Percentiles rank a stretch among this genome's conserved stretches.
These are phyloP conservation scores for Thuja plicata DNA, from an alignment of 83 land plant genomes.

Conservation along the genomic window DNA sequence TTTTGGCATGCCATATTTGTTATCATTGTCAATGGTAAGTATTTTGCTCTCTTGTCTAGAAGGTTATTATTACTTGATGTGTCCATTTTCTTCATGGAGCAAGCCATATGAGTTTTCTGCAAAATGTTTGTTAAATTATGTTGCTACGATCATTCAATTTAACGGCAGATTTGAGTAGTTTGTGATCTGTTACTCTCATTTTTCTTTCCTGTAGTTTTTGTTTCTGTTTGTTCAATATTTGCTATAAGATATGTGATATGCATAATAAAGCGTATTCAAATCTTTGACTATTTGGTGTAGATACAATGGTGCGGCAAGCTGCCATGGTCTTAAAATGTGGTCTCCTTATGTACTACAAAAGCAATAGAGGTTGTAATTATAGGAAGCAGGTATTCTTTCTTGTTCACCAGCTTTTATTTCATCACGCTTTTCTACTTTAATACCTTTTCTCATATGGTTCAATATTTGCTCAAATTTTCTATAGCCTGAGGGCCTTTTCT, in stretches of 20 bases:
- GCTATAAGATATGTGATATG: background rate
- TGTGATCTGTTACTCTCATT: conserved; percentile 1
- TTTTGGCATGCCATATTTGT: conserved; percentile 87
- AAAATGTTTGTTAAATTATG: background rate
- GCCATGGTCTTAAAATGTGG: conserved; percentile 45
- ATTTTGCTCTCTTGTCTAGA: background rate
- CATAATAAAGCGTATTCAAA: background rate
- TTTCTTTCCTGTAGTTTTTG: background rate
- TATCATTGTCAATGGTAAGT: conserved; percentile 75
- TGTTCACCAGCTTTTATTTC: background rate
- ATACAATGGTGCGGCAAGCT: conserved; percentile 41
- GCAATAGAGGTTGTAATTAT: conserved; percentile 43
- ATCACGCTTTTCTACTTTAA: background rate
- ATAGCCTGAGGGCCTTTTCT: background rate
- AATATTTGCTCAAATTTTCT: background rate
- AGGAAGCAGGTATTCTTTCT: conserved; percentile 38
- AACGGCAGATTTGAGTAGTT: background rate
- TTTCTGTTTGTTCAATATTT: background rate
- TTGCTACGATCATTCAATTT: background rate
- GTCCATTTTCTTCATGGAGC: background rate
- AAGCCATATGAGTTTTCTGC: background rate
- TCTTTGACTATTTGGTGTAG: conserved; percentile 15
- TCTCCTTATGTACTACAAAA: conserved; percentile 41
- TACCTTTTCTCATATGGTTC: background rate
- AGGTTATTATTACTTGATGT: background rate